Conservation (phyloP, 2,329 filamentous ascomycete genomes). For the Penicillium sp. region DNA sequence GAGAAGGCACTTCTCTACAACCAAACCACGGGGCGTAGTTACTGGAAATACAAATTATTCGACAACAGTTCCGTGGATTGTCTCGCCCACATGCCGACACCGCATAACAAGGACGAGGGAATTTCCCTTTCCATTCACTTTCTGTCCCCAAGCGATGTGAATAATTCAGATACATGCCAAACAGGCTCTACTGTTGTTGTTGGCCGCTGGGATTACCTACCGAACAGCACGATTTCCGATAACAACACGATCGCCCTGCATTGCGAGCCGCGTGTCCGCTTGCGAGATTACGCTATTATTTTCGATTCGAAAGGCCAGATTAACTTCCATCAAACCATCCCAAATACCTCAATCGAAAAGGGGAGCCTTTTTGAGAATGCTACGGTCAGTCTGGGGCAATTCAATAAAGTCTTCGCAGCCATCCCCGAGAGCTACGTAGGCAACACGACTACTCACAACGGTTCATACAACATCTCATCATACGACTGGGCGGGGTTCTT, state of each 20-base stretch:
- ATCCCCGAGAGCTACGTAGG: constrained; percentile 38
- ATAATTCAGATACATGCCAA: constrained; percentile 33
- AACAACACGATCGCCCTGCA: constrained; percentile 38
- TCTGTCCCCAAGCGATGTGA: constrained; percentile 28
- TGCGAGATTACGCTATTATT: constrained; percentile 30
- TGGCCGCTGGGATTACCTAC: constrained; percentile 38
- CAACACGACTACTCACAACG: constrained; percentile 28
- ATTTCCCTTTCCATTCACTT: constrained; percentile 41
- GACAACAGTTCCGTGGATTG: constrained; percentile 28
- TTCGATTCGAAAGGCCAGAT: constrained; percentile 39
- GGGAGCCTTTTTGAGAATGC: constrained; percentile 39
- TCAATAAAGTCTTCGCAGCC: constrained; percentile 41
- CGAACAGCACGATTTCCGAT: constrained; percentile 25
- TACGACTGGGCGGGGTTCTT: constrained; percentile 43
- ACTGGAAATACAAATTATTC: constrained; percentile 34
- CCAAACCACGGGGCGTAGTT: constrained; percentile 13
- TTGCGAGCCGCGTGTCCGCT: constrained; percentile 31
- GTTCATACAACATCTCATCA: constrained; percentile 32
- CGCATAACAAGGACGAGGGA: constrained; percentile 25
- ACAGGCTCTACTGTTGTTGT: constrained; percentile 38
- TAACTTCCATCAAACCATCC: constrained; percentile 16
- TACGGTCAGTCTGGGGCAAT: constrained; percentile 38
- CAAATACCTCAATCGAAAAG: constrained; percentile 23
- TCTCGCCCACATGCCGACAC: constrained; percentile 31
- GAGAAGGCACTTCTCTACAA: constrained; percentile 20